These are phyloP conservation scores for Leptosphaerulina australis DNA, from an alignment of 2,329 filamentous ascomycete genomes.

Conservation along the genomic window DNA sequence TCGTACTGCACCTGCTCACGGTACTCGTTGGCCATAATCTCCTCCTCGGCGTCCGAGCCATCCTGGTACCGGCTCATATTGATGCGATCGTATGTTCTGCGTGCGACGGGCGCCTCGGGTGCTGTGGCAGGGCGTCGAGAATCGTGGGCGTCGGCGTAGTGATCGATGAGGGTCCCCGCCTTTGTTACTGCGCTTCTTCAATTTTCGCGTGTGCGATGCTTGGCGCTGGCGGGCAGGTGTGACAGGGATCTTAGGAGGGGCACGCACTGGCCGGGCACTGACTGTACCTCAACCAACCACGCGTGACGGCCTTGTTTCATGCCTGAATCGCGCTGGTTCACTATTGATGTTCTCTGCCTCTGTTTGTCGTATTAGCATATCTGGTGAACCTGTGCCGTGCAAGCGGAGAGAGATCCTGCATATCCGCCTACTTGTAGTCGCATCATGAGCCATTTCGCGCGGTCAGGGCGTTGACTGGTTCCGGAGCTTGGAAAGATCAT, in stretches of 20 bases:
- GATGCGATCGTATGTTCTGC: slow-evolving; percentile 4
- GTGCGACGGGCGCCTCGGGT: slow-evolving; percentile 16
- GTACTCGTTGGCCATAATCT: slow-evolving; percentile 89
- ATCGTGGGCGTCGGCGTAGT: slow-evolving; percentile 14
- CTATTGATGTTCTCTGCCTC: slow-evolving; percentile 4
- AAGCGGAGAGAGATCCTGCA: slow-evolving; percentile 9
- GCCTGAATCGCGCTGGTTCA: slow-evolving; percentile 1
- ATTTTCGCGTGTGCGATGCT: slow-evolving; percentile 15
- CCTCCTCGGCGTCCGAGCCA: slow-evolving; percentile 88
- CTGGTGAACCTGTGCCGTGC: slow-evolving; percentile 16
- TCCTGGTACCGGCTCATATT: slow-evolving; percentile 47
- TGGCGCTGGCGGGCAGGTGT: slow-evolving; percentile 3
- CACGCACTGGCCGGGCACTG: not conserved
- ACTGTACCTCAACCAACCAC: not conserved
- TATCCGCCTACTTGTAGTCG: not conserved
- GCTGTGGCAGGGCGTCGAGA: slow-evolving; percentile 15
- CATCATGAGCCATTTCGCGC: slow-evolving; percentile 2
- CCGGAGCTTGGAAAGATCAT: not conserved
- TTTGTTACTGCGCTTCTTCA: slow-evolving; percentile 10
- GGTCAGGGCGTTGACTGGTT: slow-evolving; percentile 6
- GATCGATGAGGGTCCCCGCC: slow-evolving; percentile 23
- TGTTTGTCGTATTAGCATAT: not conserved
- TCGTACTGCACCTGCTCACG: slow-evolving; percentile 94
- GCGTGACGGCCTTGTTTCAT: slow-evolving; percentile 7
- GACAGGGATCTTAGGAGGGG: not conserved